Evolutionary conservation across 2,329 filamentous ascomycete genomes (phyloP).

Genomic region (Aspergillus felis): DNA sequence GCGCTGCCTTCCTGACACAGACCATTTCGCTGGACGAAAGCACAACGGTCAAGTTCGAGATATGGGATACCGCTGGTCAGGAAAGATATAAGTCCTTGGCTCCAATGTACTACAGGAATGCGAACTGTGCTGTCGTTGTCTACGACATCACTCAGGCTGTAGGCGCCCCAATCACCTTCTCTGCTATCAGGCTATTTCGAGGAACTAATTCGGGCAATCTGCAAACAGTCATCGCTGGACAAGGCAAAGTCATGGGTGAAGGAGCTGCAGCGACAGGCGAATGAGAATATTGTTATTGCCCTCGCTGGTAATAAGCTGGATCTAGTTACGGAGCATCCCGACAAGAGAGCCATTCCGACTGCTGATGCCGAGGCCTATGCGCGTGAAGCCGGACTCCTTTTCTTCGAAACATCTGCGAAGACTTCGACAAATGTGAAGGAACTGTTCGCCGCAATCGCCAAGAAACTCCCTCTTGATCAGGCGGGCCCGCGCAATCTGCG

Average conservation of each 20-base stretch:
- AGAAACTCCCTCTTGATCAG: slow-evolving; percentile 95
- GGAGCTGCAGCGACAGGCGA: slow-evolving; percentile 95
- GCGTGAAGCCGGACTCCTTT: slow-evolving; percentile 85
- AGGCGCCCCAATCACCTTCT: slow-evolving; percentile 39
- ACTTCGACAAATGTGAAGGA: slow-evolving; percentile 94
- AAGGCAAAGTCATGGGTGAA: slow-evolving; percentile 99
- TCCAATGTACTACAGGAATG: slow-evolving; percentile 99
- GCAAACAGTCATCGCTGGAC: slow-evolving; percentile 78
- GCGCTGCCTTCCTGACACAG: slow-evolving; percentile 97
- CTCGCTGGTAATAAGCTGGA: slow-evolving; percentile 97
- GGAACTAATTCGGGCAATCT: slow-evolving; percentile 14
- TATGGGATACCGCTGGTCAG: slow-evolving; percentile 98
- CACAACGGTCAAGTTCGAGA: slow-evolving; percentile 99
- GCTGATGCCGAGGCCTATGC: slow-evolving; percentile 95
- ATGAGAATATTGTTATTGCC: slow-evolving; percentile 99
- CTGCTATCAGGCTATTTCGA: background rate
- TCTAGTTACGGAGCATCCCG: slow-evolving; percentile 87
- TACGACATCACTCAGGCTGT: slow-evolving; percentile 99
- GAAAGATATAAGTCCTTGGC: slow-evolving; percentile 98
- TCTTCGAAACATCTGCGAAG: slow-evolving; percentile 98
- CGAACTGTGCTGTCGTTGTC: slow-evolving; percentile 97
- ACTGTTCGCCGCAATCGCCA: slow-evolving; percentile 94
- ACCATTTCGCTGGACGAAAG: slow-evolving; percentile 97
- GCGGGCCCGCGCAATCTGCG: slow-evolving; percentile 85
- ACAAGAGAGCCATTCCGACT: slow-evolving; percentile 87